phyloP scores from a whole-genome alignment of 768 basidiomycete genomes.

The Tulasnella sp. region DNA sequence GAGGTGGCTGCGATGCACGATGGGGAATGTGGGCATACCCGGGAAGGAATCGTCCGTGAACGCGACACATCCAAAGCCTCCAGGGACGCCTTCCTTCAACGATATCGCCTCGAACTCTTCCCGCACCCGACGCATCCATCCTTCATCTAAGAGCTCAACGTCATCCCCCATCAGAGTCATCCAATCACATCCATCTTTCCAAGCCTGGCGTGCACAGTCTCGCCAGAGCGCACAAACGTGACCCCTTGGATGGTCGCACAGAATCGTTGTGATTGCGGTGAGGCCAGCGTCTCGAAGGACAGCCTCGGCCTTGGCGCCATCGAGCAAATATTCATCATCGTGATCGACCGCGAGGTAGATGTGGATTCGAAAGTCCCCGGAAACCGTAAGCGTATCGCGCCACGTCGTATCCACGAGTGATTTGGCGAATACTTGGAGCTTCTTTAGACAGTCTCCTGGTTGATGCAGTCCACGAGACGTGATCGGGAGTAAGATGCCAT shows the following conservation, averaged over 20 bases:
- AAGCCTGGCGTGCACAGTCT: constrained; percentile 38
- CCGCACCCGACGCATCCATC: constrained; percentile 40
- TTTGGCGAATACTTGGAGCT: constrained; percentile 34
- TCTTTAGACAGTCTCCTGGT: constrained; percentile 32
- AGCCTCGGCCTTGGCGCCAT: constrained; percentile 28
- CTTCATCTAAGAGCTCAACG: constrained; percentile 37
- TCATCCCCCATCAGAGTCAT: constrained; percentile 47
- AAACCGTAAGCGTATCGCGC: constrained; percentile 28
- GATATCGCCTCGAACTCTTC: constrained; percentile 31
- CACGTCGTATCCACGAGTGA: constrained; percentile 39
- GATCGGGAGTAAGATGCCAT: constrained; percentile 47
- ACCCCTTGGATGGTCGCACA: constrained; percentile 34
- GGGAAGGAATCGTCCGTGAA: constrained; percentile 46
- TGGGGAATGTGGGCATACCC: constrained; percentile 53
- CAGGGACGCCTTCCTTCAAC: constrained; percentile 25
- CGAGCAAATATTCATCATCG: constrained; percentile 35
- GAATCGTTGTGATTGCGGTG: constrained; percentile 28
- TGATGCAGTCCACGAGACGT: constrained; percentile 37
- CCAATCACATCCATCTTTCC: constrained; percentile 39
- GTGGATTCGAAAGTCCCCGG: constrained; percentile 28
- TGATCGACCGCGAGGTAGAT: constrained; percentile 45
- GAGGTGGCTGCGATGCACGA: constrained; percentile 44
- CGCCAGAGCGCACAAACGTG: constrained; percentile 46
- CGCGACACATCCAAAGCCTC: constrained; percentile 46
- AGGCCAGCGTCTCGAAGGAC: constrained; percentile 33